Percentiles rank a stretch among this genome's conserved stretches.
Conservation (phyloP, 257 asterid species). For the Eucommia ulmoides region DNA sequence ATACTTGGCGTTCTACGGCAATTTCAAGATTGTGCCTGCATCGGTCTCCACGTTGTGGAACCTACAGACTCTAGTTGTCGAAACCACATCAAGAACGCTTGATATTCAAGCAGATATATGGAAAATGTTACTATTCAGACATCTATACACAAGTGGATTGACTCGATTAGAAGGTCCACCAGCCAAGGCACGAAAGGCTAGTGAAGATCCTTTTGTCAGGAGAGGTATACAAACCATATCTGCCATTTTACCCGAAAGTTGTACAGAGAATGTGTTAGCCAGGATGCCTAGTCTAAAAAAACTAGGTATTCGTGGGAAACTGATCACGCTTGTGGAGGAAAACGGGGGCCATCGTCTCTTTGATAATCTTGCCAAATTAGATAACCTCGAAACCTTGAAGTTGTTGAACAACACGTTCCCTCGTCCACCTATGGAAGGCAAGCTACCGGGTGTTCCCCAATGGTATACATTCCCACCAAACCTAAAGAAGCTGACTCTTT, state of each 20-base stretch:
- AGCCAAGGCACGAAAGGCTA: neutral
- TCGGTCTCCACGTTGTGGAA: neutral
- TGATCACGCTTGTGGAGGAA: neutral
- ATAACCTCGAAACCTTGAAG: conserved; percentile 1
- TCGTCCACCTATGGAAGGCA: neutral
- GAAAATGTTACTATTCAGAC: conserved; percentile 2
- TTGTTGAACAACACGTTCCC: conserved; percentile 3
- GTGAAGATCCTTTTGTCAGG: conserved; percentile 1
- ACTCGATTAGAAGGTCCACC: neutral
- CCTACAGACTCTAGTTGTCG: neutral
- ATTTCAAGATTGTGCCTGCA: conserved; percentile 1
- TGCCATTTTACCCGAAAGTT: neutral
- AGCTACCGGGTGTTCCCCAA: neutral
- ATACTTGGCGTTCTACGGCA: neutral
- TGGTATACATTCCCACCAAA: conserved; percentile 1
- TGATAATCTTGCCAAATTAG: neutral
- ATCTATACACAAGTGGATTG: neutral
- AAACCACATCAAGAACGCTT: neutral
- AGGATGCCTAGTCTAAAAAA: neutral
- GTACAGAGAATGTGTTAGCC: neutral
- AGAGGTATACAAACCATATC: conserved; percentile 1
- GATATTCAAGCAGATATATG: conserved; percentile 1
- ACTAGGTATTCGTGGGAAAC: neutral
- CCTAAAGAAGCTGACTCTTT: neutral
- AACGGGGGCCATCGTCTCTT: neutral